These are phyloP conservation scores for Exsudoporus frostii DNA, from an alignment of 768 basidiomycete genomes.

Conservation along the genomic window DNA sequence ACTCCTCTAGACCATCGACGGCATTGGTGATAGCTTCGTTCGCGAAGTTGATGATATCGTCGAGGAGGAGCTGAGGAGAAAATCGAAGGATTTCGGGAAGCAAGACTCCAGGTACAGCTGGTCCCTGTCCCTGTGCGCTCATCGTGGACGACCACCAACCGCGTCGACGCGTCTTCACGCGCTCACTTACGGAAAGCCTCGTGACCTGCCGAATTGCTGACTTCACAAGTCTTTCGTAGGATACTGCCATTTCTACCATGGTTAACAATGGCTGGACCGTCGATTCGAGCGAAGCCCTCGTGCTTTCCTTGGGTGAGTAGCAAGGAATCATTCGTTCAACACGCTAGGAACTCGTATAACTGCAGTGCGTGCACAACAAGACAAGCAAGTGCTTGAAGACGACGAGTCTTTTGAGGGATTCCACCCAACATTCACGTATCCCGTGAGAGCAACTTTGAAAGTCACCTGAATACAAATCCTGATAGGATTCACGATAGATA, in stretches of 20 bases:
- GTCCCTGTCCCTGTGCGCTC: slow-evolving; percentile 28
- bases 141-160: slow-evolving; percentile 16
- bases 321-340: not conserved
- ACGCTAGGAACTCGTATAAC: not conserved
- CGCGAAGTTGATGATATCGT: slow-evolving; percentile 82
- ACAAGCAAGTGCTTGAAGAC: slow-evolving; percentile 53
- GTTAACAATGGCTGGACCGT: slow-evolving; percentile 60
- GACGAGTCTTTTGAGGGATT: slow-evolving; percentile 66
- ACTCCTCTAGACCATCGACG: slow-evolving; percentile 77
- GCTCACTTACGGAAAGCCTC: not conserved
- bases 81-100: slow-evolving; percentile 68
- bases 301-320: slow-evolving; percentile 64
- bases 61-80: slow-evolving; percentile 78
- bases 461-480: slow-evolving; percentile 1
- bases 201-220: not conserved
- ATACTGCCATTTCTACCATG: slow-evolving; percentile 15
- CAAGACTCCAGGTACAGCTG: slow-evolving; percentile 24
- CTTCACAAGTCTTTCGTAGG: not conserved
- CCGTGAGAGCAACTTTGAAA: slow-evolving; percentile 49
- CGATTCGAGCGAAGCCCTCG: slow-evolving; percentile 75
- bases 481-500: slow-evolving; percentile 50
- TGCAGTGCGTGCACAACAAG: slow-evolving; percentile 67
- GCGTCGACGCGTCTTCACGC: slow-evolving; percentile 18
- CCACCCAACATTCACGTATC: slow-evolving; percentile 91
- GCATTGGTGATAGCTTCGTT: slow-evolving; percentile 77